Conservation (phyloP, 768 basidiomycete species). For the Termitomyces sp. region DNA sequence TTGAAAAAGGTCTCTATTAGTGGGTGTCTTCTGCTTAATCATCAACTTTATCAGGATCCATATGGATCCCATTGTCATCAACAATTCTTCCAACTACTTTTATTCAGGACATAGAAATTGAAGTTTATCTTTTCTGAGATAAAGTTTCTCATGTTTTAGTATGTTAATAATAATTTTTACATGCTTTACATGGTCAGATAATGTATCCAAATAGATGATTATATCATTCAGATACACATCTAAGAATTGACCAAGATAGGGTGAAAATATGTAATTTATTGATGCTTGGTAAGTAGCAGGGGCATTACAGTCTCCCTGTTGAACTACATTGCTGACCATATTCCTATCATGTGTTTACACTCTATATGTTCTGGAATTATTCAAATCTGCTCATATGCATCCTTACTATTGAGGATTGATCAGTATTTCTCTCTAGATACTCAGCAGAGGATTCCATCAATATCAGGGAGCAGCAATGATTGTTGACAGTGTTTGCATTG, state of each 20-base stretch:
- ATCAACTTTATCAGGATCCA: too few relatives aligned
- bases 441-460: background rate
- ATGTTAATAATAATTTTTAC: too few relatives aligned
- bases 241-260: background rate
- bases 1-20: too few relatives aligned
- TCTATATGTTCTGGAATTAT: background rate
- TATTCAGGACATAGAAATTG: too few relatives aligned
- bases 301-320: background rate
- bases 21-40: too few relatives aligned
- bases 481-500: too few relatives aligned
- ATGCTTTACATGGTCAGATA: background rate
- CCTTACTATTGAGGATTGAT: background rate
- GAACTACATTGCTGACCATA: background rate
- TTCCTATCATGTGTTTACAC: background rate
- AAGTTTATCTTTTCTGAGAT: too few relatives aligned
- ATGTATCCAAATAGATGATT: background rate
- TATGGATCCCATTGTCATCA: too few relatives aligned
- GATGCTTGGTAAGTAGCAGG: background rate
- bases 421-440: background rate
- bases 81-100: too few relatives aligned
- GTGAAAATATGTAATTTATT: background rate
- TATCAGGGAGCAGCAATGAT: too few relatives aligned
- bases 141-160: too few relatives aligned
- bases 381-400: background rate
- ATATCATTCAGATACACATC: background rate